Conservation (phyloP, 148 eudicot species). For the Fallopia convolvulus region DNA sequence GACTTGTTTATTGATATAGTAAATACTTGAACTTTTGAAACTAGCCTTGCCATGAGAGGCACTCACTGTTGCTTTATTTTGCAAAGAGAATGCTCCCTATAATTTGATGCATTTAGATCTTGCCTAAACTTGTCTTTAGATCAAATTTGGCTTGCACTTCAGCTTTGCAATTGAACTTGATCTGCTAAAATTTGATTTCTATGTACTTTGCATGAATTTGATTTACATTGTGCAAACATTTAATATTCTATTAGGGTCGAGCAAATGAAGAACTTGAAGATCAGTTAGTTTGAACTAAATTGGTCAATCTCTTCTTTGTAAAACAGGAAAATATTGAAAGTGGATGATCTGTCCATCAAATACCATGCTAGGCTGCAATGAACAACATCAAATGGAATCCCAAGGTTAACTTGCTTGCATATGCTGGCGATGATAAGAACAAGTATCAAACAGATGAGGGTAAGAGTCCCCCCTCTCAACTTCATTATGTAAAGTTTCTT, state of each 20-base stretch:
- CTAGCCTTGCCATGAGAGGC: neutral
- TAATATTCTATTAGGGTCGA: neutral
- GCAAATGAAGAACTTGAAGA: neutral
- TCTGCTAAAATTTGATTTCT: neutral
- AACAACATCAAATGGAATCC: slow-evolving; percentile 99
- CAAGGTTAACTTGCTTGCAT: slow-evolving; percentile 78
- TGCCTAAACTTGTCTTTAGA: neutral
- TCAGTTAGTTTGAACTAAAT: neutral
- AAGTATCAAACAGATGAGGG: slow-evolving; percentile 98
- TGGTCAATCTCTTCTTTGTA: neutral
- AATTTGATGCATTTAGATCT: neutral
- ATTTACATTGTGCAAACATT: neutral
- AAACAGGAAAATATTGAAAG: slow-evolving; percentile 72
- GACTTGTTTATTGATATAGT: slow-evolving; percentile 94
- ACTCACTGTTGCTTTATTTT: neutral
- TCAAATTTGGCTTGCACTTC: neutral
- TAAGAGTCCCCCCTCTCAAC: slow-evolving; percentile 7
- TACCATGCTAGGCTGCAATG: slow-evolving; percentile 96
- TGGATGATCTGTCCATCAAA: slow-evolving; percentile 88
- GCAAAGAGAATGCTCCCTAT: neutral
- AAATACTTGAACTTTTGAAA: slow-evolving; percentile 18
- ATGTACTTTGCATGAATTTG: neutral
- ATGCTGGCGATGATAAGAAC: slow-evolving; percentile 97
- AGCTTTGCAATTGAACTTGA: neutral
- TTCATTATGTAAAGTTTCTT: neutral